phyloP scores from a whole-genome alignment of 352 stramenopile genomes.

The Chrysophaeum taylorii region DNA sequence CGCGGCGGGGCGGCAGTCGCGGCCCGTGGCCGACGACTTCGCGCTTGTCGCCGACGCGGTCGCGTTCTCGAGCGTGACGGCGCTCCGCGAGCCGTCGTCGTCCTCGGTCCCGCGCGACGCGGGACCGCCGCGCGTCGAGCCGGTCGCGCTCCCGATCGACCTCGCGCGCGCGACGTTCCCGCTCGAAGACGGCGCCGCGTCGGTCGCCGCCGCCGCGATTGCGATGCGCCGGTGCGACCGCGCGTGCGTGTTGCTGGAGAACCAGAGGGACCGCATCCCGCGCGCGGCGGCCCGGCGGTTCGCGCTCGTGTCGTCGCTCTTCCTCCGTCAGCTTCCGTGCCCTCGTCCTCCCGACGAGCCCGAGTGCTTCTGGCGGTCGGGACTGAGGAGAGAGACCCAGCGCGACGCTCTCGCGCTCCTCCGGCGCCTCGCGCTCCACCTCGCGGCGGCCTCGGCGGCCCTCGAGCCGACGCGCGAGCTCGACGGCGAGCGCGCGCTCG shows the following conservation, averaged over 20 bases:
- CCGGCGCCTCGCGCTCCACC: conserved; percentile 32
- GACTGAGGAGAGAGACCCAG: conserved; percentile 44
- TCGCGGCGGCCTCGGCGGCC: conserved; percentile 27
- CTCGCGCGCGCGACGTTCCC: neutral
- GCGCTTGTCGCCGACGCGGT: too few relatives aligned
- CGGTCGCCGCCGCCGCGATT: conserved; percentile 14
- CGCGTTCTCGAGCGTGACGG: too few relatives aligned
- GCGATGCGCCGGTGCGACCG: conserved; percentile 37
- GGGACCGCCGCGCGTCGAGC: neutral
- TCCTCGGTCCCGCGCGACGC: too few relatives aligned
- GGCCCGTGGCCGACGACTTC: too few relatives aligned
- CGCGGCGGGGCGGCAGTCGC: too few relatives aligned
- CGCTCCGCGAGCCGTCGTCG: too few relatives aligned
- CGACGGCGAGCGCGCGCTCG: conserved; percentile 42
- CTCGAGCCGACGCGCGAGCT: conserved; percentile 41
- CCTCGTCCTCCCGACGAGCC: conserved; percentile 32
- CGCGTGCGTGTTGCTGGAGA: conserved; percentile 41
- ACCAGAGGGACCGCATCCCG: conserved; percentile 40
- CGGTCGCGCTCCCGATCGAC: neutral
- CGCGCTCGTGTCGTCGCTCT: conserved; percentile 43
- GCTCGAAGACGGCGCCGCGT: neutral
- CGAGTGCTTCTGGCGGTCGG: conserved; percentile 42
- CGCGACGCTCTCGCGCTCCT: conserved; percentile 38
- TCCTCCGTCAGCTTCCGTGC: conserved; percentile 40
- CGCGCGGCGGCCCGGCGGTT: conserved; percentile 42